A percentile compares a stretch with the other conserved stretches of the same genome.
phyloP scores from a whole-genome alignment of 768 basidiomycete genomes.

The Lyophyllum decastes region DNA sequence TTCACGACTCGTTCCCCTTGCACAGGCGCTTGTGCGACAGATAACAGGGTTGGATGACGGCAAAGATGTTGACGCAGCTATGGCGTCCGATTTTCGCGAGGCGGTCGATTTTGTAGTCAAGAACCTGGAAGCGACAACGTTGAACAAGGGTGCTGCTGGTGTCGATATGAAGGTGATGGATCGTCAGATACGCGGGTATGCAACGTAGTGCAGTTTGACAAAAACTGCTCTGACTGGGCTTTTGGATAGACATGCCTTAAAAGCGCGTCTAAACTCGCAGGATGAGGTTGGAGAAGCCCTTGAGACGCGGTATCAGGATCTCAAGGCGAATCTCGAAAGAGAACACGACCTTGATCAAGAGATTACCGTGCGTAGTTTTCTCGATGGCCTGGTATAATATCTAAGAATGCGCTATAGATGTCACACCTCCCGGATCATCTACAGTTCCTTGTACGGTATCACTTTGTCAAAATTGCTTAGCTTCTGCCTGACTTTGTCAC shows the following conservation, averaged over 20 bases:
- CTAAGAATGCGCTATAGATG: slow-evolving; percentile 33
- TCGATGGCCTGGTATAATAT: neutral
- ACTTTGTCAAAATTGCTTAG: neutral
- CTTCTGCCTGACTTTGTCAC: neutral
- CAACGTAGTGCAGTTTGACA: neutral
- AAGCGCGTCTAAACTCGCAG: slow-evolving; percentile 68
- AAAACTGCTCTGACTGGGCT: slow-evolving; percentile 7
- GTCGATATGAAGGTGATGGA: slow-evolving; percentile 58
- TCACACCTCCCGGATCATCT: slow-evolving; percentile 71
- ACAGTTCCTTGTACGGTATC: slow-evolving; percentile 61
- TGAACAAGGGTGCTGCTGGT: slow-evolving; percentile 56
- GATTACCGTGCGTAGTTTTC: slow-evolving; percentile 51
- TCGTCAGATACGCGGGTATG: slow-evolving; percentile 61
- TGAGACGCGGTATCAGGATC: slow-evolving; percentile 46
- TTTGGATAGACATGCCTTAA: slow-evolving; percentile 53
- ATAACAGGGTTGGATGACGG: slow-evolving; percentile 54
- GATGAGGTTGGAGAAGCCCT: slow-evolving; percentile 65
- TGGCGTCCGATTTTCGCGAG: slow-evolving; percentile 38
- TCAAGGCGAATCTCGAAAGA: slow-evolving; percentile 51
- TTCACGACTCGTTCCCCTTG: slow-evolving; percentile 54
- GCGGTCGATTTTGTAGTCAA: slow-evolving; percentile 60
- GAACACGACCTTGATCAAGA: slow-evolving; percentile 65
- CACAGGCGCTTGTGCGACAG: slow-evolving; percentile 53
- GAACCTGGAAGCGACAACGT: slow-evolving; percentile 55
- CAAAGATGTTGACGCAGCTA: slow-evolving; percentile 33